Percentiles rank a stretch among this genome's conserved stretches.
These are phyloP conservation scores for Pinus taeda DNA, from an alignment of 75 land plant species.

Conservation along the genomic window DNA sequence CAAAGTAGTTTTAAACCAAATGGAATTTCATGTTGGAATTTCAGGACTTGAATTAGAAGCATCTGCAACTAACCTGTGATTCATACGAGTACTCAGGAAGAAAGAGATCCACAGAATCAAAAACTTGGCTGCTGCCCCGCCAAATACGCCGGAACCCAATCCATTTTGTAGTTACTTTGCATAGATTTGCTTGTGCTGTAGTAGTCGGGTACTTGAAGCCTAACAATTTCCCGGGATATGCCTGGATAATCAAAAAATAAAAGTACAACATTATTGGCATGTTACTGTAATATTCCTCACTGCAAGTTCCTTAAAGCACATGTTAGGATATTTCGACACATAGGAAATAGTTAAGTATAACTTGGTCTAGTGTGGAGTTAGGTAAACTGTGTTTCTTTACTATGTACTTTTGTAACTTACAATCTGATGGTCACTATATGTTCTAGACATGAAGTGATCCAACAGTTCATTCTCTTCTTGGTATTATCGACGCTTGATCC, in stretches of 20 bases:
- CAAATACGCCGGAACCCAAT: constrained; percentile 84
- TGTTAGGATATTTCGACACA: too few species aligned
- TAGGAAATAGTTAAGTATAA: too few species aligned
- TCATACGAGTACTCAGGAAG: constrained; percentile 87
- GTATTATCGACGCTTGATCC: too few species aligned
- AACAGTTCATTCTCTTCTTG: too few species aligned
- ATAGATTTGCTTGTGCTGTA: constrained; percentile 65
- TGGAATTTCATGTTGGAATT: neutral
- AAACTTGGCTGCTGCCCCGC: constrained; percentile 61
- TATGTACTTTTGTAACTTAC: too few species aligned
- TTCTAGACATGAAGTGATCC: too few species aligned
- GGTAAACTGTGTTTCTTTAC: too few species aligned
- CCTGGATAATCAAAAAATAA: constrained; percentile 37
- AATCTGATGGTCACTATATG: too few species aligned
- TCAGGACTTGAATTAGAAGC: neutral
- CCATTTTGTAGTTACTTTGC: constrained; percentile 92
- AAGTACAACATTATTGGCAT: neutral
- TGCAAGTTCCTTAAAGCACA: too few species aligned
- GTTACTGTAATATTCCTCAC: neutral
- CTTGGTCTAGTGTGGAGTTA: too few species aligned
- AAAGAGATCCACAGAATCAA: constrained; percentile 89
- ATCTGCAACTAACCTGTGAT: constrained; percentile 69
- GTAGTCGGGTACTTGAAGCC: constrained; percentile 34
- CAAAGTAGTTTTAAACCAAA: too few species aligned
- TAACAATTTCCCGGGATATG: constrained; percentile 59